Conservation (phyloP, 2,329 filamentous ascomycete genomes). For the Trichoderma atroviride region DNA sequence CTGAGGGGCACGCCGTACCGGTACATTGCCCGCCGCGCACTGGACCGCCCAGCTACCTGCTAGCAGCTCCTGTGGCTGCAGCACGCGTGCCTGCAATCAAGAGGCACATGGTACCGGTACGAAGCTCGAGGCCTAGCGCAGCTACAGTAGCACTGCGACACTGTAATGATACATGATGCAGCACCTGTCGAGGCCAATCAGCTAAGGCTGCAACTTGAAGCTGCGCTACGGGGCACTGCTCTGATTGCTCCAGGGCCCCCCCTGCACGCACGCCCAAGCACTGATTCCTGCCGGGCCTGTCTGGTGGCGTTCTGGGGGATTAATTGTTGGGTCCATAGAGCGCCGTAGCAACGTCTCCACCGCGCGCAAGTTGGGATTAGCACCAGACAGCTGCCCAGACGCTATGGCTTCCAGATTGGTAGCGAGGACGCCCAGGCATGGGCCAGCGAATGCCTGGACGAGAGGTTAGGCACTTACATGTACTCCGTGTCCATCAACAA, state of each 20-base stretch:
- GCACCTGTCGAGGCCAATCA: neutral
- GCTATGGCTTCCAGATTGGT: neutral
- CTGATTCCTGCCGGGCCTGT: constrained; percentile 13
- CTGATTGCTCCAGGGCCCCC: constrained; percentile 10
- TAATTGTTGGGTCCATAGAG: constrained; percentile 20
- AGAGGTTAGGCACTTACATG: too few relatives aligned
- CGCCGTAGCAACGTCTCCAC: neutral
- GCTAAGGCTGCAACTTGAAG: constrained; percentile 1
- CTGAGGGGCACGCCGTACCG: neutral
- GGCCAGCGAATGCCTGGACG: neutral
- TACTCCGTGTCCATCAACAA: neutral
- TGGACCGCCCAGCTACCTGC: neutral
- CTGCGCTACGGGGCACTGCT: neutral
- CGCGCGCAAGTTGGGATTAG: neutral
- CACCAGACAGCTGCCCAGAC: neutral
- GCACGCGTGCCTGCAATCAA: neutral
- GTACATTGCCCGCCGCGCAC: neutral
- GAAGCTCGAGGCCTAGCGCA: neutral
- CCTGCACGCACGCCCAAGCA: neutral
- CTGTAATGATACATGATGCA: neutral
- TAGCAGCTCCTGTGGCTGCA: neutral
- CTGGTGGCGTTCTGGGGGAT: constrained; percentile 20
- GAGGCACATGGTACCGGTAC: neutral
- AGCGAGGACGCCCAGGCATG: neutral
- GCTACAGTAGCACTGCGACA: neutral